Evolutionary conservation across 176 grass and related monocot species (phyloP).

Genomic region (Thalia dealbata): DNA sequence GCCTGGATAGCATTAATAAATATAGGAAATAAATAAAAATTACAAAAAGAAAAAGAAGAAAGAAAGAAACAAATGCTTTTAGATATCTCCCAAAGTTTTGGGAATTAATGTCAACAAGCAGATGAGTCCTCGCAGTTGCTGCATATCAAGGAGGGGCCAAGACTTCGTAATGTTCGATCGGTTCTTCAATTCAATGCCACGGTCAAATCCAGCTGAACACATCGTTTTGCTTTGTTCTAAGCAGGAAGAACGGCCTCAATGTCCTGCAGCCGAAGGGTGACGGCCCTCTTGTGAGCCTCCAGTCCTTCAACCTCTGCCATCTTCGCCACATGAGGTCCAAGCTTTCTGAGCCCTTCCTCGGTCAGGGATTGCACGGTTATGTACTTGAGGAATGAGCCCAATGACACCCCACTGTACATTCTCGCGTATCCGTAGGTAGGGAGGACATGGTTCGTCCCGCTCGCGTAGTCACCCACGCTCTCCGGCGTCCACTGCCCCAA

Average conservation of each 20-base stretch:
- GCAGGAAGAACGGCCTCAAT: constrained; percentile 44
- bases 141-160: too few relatives aligned
- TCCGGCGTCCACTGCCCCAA: constrained; percentile 83
- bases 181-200: too few relatives aligned
- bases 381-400: constrained; percentile 90
- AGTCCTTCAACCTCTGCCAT: constrained; percentile 95
- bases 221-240: too few relatives aligned
- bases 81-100: too few relatives aligned
- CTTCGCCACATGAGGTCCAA: constrained; percentile 63
- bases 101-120: too few relatives aligned
- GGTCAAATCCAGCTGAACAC: too few relatives aligned
- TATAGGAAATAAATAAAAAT: too few relatives aligned
- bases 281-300: constrained; percentile 88
- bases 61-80: too few relatives aligned
- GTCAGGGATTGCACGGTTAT: constrained; percentile 82
- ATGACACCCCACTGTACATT: constrained; percentile 91
- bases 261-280: constrained; percentile 75
- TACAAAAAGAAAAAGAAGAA: too few relatives aligned
- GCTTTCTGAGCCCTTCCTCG: constrained; percentile 66
- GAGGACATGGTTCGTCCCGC: constrained; percentile 86
- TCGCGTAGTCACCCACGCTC: constrained; percentile 81
- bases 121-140: too few relatives aligned
- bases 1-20: too few relatives aligned
- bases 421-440: constrained; percentile 86
- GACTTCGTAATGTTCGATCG: too few relatives aligned